phyloP scores from a whole-genome alignment of 257 asterid genomes.

The Craterostigma plantagineum region DNA sequence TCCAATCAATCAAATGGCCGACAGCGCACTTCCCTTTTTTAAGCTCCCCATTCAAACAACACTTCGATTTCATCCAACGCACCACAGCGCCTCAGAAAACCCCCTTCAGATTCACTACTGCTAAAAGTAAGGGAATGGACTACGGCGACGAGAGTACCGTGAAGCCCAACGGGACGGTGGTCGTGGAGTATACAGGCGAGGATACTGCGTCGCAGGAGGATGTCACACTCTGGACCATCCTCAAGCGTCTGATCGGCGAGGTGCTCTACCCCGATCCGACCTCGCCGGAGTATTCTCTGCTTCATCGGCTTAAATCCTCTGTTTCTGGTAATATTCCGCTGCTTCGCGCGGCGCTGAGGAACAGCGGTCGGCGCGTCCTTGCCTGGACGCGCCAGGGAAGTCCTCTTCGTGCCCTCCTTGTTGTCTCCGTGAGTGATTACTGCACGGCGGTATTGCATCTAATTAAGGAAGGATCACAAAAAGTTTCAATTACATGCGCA shows the following conservation, averaged over 20 bases:
- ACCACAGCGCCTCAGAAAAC: no score
- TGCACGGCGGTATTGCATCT: not conserved
- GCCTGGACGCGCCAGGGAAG: conserved; percentile 65
- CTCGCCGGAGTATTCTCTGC: conserved; percentile 14
- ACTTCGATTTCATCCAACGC: no score
- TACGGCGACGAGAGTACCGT: conserved; percentile 10
- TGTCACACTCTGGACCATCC: conserved; percentile 27
- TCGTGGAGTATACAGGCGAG: conserved; percentile 9
- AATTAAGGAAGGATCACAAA: conserved; percentile 3
- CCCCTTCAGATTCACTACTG: no score
- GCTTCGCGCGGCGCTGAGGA: conserved; percentile 44
- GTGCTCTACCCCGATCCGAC: conserved; percentile 28
- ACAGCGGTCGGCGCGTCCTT: conserved; percentile 29
- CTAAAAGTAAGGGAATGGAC: no score
- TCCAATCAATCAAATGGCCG: no score
- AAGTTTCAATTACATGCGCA: no score
- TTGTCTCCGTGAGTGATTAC: conserved; percentile 26
- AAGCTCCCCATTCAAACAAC: no score
- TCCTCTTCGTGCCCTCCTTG: conserved; percentile 54
- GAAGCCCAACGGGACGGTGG: conserved; percentile 15
- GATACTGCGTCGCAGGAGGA: conserved; percentile 10
- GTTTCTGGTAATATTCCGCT: conserved; percentile 39
- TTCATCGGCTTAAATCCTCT: conserved; percentile 29
- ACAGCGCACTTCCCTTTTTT: no score
- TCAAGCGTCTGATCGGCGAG: conserved; percentile 34